Conservation (phyloP, 805 yeast genomes). For the Yamadazyma nakazawae region DNA sequence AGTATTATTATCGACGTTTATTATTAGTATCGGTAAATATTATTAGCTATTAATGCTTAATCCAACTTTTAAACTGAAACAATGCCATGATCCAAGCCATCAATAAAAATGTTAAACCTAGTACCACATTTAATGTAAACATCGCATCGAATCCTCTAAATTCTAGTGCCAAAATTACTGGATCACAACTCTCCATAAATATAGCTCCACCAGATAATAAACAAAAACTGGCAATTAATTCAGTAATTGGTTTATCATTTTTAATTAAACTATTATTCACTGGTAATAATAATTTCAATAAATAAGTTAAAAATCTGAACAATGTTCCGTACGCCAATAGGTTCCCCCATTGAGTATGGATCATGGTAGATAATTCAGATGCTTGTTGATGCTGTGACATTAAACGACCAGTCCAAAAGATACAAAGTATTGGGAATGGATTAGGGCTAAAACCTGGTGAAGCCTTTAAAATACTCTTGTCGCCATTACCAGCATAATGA, state of each 20-base stretch:
- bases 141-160: slow-evolving; percentile 70
- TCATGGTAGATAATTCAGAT: slow-evolving; percentile 66
- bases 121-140: slow-evolving; percentile 86
- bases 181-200: slow-evolving; percentile 90
- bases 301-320: slow-evolving; percentile 67
- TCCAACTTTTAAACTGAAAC: slow-evolving; percentile 57
- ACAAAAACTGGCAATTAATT: slow-evolving; percentile 73
- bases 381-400: slow-evolving; percentile 96
- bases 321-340: slow-evolving; percentile 78
- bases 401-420: slow-evolving; percentile 93
- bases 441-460: slow-evolving; percentile 84
- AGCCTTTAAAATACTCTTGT: slow-evolving; percentile 25
- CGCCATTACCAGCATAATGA: slow-evolving; percentile 15
- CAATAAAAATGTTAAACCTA: slow-evolving; percentile 71
- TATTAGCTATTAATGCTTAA: slow-evolving; percentile 6
- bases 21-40: background rate
- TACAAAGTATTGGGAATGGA: slow-evolving; percentile 90
- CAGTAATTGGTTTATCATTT: slow-evolving; percentile 74
- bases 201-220: slow-evolving; percentile 85
- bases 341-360: slow-evolving; percentile 93
- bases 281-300: slow-evolving; percentile 44
- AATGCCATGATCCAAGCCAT: slow-evolving; percentile 88
- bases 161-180: slow-evolving; percentile 76
- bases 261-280: slow-evolving; percentile 26
- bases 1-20: background rate